Evolutionary conservation across 768 basidiomycete species (phyloP), one percentile per base, ranked within the genome.

Genomic region (Candolleomyces efflorescens): DNA sequence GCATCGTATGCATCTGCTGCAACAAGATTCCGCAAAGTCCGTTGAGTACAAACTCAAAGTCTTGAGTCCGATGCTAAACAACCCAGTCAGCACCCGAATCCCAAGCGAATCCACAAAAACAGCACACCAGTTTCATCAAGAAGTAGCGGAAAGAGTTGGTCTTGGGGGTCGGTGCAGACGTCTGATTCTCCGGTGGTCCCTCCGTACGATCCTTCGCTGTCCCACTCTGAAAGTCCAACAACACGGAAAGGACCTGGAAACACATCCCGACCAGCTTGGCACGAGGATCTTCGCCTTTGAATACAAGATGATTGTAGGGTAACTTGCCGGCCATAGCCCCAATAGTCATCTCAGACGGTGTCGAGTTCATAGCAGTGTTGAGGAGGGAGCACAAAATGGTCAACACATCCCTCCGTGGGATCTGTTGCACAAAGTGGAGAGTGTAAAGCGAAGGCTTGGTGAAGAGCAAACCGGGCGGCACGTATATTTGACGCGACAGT

Each of bases 101-200:
- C 48, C 54, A 51, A 47, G 43, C 17, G 47, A 53, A 3, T 59
- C 53, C 59, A 10, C 15, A 44, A 47, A 52, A 58, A 27, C 53
- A 39, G 47, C 85, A 63, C 62, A 88, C 93, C 67, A 98, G 71
- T 70, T 97, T 97, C 61, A 92, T 87, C 52, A 97, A 71, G 70
- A 95, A 98, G 71, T 93, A 94, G 51, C 92, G 80, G 70, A 97
- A 99, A 2, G 92, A 84, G 67, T 99, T 98, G 15, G 90, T 87
- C 63, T 81, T 81, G 11, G 81, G 71, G 1, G 84, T 84, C 1
- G 90, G 87, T 0, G 75, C 67, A 13, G 71, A 71, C 18, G 62
- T 64, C n/a, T 75, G 73, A 3, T 63, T 66, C 12, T 87, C 87
- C 18, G 71, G 80, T 12, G 60, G 67, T 23, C 68, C 75, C n/a